Evolutionary conservation across 495 filamentous ascomycete species (phyloP), one percentile per base, ranked within the genome.

Genomic region (Aspergillus avenaceus): DNA sequence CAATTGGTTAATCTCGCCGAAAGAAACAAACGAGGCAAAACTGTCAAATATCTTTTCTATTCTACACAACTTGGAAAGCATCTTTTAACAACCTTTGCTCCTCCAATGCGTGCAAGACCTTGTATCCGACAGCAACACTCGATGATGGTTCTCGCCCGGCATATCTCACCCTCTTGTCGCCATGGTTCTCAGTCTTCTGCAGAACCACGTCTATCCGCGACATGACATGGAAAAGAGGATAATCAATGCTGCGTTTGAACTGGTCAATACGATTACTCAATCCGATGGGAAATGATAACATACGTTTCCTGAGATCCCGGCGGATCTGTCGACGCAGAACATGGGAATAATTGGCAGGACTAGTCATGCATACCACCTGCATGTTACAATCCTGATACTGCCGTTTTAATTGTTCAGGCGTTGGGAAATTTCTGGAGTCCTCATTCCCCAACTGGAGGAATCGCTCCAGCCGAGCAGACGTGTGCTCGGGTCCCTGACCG

Each of bases 351-450:
- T 95, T 95, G 43, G 90, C 71, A 11, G 90, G 90, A 4, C 79
- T 83, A 11, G 88, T 95, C 81, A 88, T 84, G 75, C 88, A 91
- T 41, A 80, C 84, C 63, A 95, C 82, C 72, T 95, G 90, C 86
- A 95, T 91, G 67, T 95, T 95, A 73, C 85, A 90, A 67, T 95
- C 90, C 67, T 95, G 90, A 69, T 95, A 90, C 64, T 95, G 90
- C 55, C 90, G 86, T 7, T 91, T 81, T 28, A 93, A 79, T 71
- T 90, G 90, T 32, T 90, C 85, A 11, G 73, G 67, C 0, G 79
- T 70, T 32, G 90, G 89, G 77, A 89, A 93, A 52, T 90, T 75
- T 38, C 88, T 83, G 8, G 90, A 86, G 62, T 95, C 90, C 65
- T 95, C 90, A 69, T 93, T 92, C 71, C 85, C 90, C 44, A 95